These are phyloP conservation scores for Malus sieversii DNA, from an alignment of 306 rosid genomes.

Conservation along the genomic window DNA sequence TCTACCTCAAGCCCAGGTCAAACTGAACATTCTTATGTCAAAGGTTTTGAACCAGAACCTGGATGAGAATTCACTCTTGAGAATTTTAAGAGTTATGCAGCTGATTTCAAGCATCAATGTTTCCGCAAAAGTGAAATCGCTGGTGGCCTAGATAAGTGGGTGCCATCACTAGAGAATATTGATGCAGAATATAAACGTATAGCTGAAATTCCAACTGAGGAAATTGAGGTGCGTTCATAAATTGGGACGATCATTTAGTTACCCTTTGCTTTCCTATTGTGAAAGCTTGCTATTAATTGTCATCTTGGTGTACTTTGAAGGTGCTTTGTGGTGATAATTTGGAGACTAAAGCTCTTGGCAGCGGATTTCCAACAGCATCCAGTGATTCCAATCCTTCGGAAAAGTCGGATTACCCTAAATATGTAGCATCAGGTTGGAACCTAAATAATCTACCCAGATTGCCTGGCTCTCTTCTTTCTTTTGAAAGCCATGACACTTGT, in stretches of 20 bases:
- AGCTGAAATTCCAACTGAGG: constrained; percentile 67
- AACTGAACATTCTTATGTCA: constrained; percentile 16
- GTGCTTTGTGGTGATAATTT: constrained; percentile 39
- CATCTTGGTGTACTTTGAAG: constrained; percentile 36
- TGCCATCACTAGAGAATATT: constrained; percentile 60
- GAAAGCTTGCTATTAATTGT: constrained; percentile 17
- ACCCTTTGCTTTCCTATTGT: constrained; percentile 19
- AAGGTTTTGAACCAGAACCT: constrained; percentile 23
- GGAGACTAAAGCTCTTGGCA: constrained; percentile 36
- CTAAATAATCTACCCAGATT: constrained; percentile 47
- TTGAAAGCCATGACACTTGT: constrained; percentile 50
- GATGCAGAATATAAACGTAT: constrained; percentile 79
- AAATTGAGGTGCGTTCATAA: constrained; percentile 49
- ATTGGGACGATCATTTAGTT: background rate
- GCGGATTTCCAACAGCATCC: constrained; percentile 55
- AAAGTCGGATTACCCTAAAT: constrained; percentile 26
- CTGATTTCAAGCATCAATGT: constrained; percentile 63
- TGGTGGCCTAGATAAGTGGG: constrained; percentile 32
- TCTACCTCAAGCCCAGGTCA: constrained; percentile 21
- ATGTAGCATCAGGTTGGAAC: constrained; percentile 71
- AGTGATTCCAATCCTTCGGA: constrained; percentile 27
- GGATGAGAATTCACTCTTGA: constrained; percentile 56
- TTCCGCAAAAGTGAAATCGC: constrained; percentile 32
- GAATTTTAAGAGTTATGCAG: constrained; percentile 24
- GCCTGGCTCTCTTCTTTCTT: constrained; percentile 74